A percentile compares a stretch with the other conserved stretches of the same genome.
These are phyloP conservation scores for Erodium trifolium DNA, from an alignment of 441 rosid species.

Conservation along the genomic window DNA sequence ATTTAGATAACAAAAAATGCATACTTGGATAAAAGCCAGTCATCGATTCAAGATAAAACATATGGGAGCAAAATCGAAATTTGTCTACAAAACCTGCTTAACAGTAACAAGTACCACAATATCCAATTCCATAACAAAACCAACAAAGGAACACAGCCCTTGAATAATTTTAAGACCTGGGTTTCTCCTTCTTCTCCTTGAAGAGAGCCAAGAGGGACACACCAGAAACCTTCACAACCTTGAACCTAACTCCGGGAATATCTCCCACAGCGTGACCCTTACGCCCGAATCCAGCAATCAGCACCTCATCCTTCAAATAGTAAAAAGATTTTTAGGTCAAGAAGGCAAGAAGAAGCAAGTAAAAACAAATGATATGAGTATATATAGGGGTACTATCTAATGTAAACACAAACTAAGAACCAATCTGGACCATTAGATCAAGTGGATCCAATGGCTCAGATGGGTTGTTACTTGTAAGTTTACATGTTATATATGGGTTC, in stretches of 20 bases:
- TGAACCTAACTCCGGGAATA: constrained; percentile 75
- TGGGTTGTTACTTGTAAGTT: too few relatives aligned
- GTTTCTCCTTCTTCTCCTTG: constrained; percentile 24
- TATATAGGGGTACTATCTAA: too few relatives aligned
- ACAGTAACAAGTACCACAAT: too few relatives aligned
- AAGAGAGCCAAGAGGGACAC: constrained; percentile 73
- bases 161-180: constrained; percentile 41
- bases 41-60: too few relatives aligned
- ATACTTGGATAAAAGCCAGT: too few relatives aligned
- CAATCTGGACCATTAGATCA: too few relatives aligned
- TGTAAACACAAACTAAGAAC: too few relatives aligned
- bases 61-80: too few relatives aligned
- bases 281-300: constrained; percentile 52
- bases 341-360: too few relatives aligned
- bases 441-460: too few relatives aligned
- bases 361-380: neutral
- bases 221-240: constrained; percentile 78
- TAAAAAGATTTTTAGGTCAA: neutral
- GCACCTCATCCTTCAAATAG: constrained; percentile 50
- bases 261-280: constrained; percentile 31
- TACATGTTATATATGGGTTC: too few relatives aligned
- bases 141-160: neutral
- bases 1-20: too few relatives aligned
- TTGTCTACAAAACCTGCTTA: neutral
- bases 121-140: neutral